phyloP scores from a whole-genome alignment of 176 grass and related monocot species.

The Eremochloa ophiuroides region DNA sequence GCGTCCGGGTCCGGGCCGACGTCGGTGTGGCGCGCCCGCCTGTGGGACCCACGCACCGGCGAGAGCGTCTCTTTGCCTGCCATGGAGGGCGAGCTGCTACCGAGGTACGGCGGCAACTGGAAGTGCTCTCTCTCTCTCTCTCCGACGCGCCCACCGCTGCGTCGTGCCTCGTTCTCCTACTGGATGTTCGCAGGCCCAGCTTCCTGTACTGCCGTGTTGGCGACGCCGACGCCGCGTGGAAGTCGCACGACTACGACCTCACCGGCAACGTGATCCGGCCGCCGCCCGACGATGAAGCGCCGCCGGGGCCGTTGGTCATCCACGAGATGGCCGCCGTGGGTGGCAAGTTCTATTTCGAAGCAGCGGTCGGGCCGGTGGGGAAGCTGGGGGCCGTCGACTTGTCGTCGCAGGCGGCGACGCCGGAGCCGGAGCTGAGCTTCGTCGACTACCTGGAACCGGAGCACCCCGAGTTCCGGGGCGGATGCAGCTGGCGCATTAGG shows the following conservation, averaged over 20 bases:
- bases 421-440: background rate
- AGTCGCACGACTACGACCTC: background rate
- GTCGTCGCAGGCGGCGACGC: background rate
- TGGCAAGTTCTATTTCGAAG: background rate
- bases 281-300: background rate
- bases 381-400: background rate
- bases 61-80: background rate
- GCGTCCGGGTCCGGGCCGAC: too few relatives aligned
- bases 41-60: background rate
- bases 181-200: background rate
- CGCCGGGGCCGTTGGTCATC: background rate
- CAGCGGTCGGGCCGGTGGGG: accelerated
- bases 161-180: background rate
- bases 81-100: background rate
- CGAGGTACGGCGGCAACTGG: background rate
- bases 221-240: background rate
- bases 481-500: background rate
- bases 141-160: background rate
- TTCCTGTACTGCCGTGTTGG: background rate
- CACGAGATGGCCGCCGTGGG: background rate
- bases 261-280: background rate
- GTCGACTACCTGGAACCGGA: accelerated
- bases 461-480: background rate
- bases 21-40: too few relatives aligned
- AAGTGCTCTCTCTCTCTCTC: background rate